A percentile compares a stretch with the other conserved stretches of the same genome.
These are phyloP conservation scores for Alternaria atra DNA, from an alignment of 2,329 filamentous ascomycete species.

Conservation along the genomic window DNA sequence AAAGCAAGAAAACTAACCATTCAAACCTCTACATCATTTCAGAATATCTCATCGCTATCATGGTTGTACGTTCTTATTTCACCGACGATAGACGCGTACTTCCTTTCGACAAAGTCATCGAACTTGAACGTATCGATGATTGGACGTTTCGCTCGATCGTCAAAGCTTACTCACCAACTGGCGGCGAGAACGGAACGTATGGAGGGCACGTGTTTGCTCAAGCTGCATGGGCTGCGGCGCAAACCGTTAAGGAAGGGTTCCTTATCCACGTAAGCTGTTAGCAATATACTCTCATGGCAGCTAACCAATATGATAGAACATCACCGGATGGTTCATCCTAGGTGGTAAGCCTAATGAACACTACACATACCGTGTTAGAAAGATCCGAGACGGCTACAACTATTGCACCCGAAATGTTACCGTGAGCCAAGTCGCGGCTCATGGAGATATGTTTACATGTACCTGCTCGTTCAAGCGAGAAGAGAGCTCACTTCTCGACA, in stretches of 20 bases:
- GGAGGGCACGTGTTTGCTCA: conserved; percentile 68
- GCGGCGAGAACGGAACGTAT: conserved; percentile 56
- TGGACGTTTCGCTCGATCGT: conserved; percentile 52
- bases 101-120: conserved; percentile 54
- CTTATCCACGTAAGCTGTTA: conserved; percentile 58
- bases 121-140: conserved; percentile 53
- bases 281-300: not conserved
- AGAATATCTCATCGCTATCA: conserved; percentile 4
- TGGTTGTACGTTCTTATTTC: conserved; percentile 41
- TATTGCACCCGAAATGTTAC: conserved; percentile 64
- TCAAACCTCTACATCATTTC: not conserved
- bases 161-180: conserved; percentile 55
- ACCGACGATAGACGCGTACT: conserved; percentile 36
- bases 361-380: conserved; percentile 62
- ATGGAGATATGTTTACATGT: conserved; percentile 61
- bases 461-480: conserved; percentile 62
- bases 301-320: conserved; percentile 49
- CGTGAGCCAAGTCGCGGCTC: conserved; percentile 57
- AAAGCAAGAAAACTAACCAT: not conserved
- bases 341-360: conserved; percentile 58
- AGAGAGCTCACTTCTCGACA: conserved; percentile 46
- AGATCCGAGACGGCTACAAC: conserved; percentile 60
- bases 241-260: conserved; percentile 61
- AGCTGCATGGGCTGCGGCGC: conserved; percentile 64
- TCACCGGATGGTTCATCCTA: conserved; percentile 63